These are phyloP conservation scores for Fusarium paranaense DNA, from an alignment of 2,329 filamentous ascomycete genomes.

Conservation along the genomic window DNA sequence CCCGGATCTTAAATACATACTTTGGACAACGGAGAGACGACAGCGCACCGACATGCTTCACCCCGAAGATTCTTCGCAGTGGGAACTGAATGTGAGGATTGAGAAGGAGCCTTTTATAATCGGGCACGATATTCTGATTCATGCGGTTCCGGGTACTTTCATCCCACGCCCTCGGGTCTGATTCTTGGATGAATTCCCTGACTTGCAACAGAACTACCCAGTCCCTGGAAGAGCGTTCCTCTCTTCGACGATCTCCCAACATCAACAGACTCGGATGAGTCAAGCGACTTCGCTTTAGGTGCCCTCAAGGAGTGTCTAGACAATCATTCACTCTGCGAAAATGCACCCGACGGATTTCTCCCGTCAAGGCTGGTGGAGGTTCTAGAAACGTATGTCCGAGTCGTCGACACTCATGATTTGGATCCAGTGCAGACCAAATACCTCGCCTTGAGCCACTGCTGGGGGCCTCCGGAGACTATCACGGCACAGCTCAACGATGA, in stretches of 20 bases:
- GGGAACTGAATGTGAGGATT: neutral
- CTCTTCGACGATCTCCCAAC: neutral
- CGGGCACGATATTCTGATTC: neutral
- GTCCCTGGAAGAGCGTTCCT: neutral
- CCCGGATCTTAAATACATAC: neutral
- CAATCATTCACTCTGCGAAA: neutral
- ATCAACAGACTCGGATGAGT: neutral
- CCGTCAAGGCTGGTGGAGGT: neutral
- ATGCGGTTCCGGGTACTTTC: neutral
- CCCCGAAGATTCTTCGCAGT: neutral
- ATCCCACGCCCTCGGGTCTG: neutral
- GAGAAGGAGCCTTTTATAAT: neutral
- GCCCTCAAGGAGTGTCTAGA: neutral
- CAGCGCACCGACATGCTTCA: constrained; percentile 1
- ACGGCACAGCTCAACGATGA: neutral
- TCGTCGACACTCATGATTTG: neutral
- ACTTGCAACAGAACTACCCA: neutral
- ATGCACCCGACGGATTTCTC: neutral
- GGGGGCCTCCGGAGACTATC: neutral
- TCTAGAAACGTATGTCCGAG: neutral
- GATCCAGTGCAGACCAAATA: neutral
- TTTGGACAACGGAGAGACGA: neutral
- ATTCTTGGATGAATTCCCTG: neutral
- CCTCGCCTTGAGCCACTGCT: constrained; percentile 1
- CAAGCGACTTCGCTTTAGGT: neutral